These are phyloP conservation scores for Rutstroemia sp. DNA, from an alignment of 2,329 filamentous ascomycete genomes.

Conservation along the genomic window DNA sequence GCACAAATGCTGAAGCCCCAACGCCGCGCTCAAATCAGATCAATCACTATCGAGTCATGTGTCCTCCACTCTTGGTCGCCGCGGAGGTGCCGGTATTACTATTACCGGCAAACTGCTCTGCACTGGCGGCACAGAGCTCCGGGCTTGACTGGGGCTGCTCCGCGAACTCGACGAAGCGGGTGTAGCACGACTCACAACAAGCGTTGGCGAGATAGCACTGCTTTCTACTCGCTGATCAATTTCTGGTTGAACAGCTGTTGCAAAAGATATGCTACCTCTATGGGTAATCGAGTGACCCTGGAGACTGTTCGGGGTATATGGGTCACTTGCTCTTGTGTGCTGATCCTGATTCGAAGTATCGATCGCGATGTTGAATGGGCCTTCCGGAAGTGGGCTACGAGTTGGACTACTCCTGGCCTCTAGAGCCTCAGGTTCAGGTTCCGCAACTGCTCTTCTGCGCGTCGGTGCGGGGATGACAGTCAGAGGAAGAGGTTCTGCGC, in stretches of 20 bases:
- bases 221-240: slow-evolving; percentile 8
- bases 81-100: slow-evolving; percentile 26
- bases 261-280: slow-evolving; percentile 24
- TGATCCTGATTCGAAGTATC: slow-evolving; percentile 7
- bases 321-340: slow-evolving; percentile 16
- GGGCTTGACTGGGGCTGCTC: slow-evolving; percentile 13
- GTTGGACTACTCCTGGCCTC: slow-evolving; percentile 6
- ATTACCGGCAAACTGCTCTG: slow-evolving; percentile 20
- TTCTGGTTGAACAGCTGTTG: slow-evolving; percentile 15
- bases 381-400: neutral
- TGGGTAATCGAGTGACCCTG: slow-evolving; percentile 21
- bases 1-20: neutral
- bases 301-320: slow-evolving; percentile 23
- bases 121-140: slow-evolving; percentile 14
- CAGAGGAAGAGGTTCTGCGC: slow-evolving; percentile 49
- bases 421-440: slow-evolving; percentile 47
- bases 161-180: slow-evolving; percentile 9
- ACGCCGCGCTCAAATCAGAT: slow-evolving; percentile 10
- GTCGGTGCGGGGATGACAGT: slow-evolving; percentile 55
- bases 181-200: neutral
- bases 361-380: neutral
- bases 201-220: neutral
- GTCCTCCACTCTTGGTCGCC: slow-evolving; percentile 12
- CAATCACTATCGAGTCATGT: neutral
- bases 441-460: slow-evolving; percentile 47